Conservation (phyloP, 495 filamentous ascomycete species). For the Achaetomiella virescens region DNA sequence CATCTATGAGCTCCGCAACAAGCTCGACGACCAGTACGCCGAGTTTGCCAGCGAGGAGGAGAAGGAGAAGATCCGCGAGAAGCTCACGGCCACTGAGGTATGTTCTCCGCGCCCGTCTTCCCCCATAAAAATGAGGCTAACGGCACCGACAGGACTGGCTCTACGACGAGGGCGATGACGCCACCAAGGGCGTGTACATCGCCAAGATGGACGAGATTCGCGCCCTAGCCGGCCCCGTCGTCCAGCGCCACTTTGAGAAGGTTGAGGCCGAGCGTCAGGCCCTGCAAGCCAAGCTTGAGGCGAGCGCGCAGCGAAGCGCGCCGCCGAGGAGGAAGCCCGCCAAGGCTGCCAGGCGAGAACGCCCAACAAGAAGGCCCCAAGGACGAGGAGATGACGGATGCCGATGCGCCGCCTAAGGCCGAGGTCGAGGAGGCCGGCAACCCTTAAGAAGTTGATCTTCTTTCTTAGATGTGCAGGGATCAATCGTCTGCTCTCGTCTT, state of each 20-base stretch:
- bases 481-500: not conserved
- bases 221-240: conserved; percentile 81
- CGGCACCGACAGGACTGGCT: conserved; percentile 74
- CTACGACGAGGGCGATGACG: conserved; percentile 94
- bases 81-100: conserved; percentile 81
- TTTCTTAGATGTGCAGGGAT: not conserved
- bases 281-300: conserved; percentile 67
- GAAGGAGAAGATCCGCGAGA: conserved; percentile 74
- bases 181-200: conserved; percentile 87
- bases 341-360: conserved; percentile 44
- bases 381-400: conserved; percentile 55
- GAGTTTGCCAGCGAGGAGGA: conserved; percentile 88
- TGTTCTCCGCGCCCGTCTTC: conserved; percentile 23
- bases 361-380: conserved; percentile 27
- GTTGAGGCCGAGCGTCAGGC: conserved; percentile 81
- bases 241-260: conserved; percentile 93
- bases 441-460: conserved; percentile 9
- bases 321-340: conserved; percentile 58
- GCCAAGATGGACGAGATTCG: conserved; percentile 95
- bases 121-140: not conserved
- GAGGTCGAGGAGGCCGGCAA: conserved; percentile 35
- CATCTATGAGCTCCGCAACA: conserved; percentile 93
- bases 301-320: conserved; percentile 72
- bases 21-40: conserved; percentile 84
- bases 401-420: conserved; percentile 41